Evolutionary conservation across 1,284 basidiomycete genomes (phyloP), one percentile per base, ranked within the genome.

Genomic region (Trametes hirsuta): DNA sequence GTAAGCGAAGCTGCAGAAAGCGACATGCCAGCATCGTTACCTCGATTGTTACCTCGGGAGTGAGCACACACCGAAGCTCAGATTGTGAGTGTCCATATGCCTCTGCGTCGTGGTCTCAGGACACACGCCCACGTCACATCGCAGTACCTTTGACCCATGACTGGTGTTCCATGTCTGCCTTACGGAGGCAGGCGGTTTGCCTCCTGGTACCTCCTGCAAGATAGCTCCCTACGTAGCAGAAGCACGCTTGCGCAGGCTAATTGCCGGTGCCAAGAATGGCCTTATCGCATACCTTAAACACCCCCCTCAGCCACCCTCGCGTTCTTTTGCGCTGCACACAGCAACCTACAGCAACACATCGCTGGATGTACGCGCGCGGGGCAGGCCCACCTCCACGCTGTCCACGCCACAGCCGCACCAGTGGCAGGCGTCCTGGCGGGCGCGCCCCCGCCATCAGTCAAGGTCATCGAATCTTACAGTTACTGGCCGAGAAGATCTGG

Each of bases 381-480:
- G 56, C 41, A 12, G 46, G 40, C 50, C 36, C 15, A 30, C 49
- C 49, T 41, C 49, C 49, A 40, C 48, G 49, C 53, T 55, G 53
- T 48, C 47, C 22, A 37, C 36, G 53, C 48, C 21, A 42, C 55
- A 35, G 34, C 39, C 42, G 47, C 48, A 12, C 35, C 47, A 42
- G 36, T 22, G 22, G 44, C 44, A 41, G 47, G 11, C 45, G 49
- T 18, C 42, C 25, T 34, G 42, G 36, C 24, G 42, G 44, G 24
- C 41, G 6, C 36, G 22, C 41, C 24, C 44, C 21, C 41, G 55
- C 34, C 37, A 52, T 58, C 49, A 47, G 21, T 9, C 6, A 12
- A 36, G 44, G 21, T 14, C 36, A 36, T 21, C 18, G 45, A 58
- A 58, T 52, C 56, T 52, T 36, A 25, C 37, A 3, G 44, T 52